These are phyloP conservation scores for Clonostachys solani DNA, from an alignment of 2,329 filamentous ascomycete species.

Conservation along the genomic window DNA sequence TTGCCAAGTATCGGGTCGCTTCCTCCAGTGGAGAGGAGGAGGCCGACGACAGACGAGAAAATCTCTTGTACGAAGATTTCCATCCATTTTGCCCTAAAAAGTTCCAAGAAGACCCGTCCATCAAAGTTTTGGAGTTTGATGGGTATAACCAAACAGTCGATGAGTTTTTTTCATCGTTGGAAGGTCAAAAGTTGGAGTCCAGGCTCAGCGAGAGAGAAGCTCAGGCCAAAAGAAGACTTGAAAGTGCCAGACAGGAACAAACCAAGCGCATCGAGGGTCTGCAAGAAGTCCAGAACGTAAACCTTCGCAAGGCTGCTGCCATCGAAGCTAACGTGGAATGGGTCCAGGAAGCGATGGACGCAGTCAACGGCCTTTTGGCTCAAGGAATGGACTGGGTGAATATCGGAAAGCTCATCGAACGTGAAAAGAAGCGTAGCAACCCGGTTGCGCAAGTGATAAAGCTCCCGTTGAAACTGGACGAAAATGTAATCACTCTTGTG, in stretches of 20 bases:
- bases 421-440: slow-evolving; percentile 77
- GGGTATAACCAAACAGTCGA: slow-evolving; percentile 93
- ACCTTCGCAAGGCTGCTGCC: slow-evolving; percentile 82
- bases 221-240: slow-evolving; percentile 76
- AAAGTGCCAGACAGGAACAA: slow-evolving; percentile 81
- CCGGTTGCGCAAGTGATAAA: slow-evolving; percentile 84
- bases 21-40: slow-evolving; percentile 9
- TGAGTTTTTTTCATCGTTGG: slow-evolving; percentile 94
- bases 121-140: slow-evolving; percentile 70
- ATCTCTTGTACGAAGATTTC: slow-evolving; percentile 85
- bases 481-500: slow-evolving; percentile 80
- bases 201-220: slow-evolving; percentile 78
- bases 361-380: slow-evolving; percentile 84
- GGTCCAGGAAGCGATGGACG: slow-evolving; percentile 88
- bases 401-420: slow-evolving; percentile 81
- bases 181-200: slow-evolving; percentile 88
- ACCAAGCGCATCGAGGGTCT: slow-evolving; percentile 79
- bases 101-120: slow-evolving; percentile 61
- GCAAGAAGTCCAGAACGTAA: slow-evolving; percentile 75
- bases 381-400: slow-evolving; percentile 98
- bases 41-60: slow-evolving; percentile 28
- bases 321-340: slow-evolving; percentile 88
- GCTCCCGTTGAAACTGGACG: slow-evolving; percentile 81
- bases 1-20: slow-evolving; percentile 59
- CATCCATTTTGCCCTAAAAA: slow-evolving; percentile 87